A percentile compares a stretch with the other conserved stretches of the same genome.
Conservation (phyloP, 2,329 filamentous ascomycete genomes). For the Epichloe gansuensis region DNA sequence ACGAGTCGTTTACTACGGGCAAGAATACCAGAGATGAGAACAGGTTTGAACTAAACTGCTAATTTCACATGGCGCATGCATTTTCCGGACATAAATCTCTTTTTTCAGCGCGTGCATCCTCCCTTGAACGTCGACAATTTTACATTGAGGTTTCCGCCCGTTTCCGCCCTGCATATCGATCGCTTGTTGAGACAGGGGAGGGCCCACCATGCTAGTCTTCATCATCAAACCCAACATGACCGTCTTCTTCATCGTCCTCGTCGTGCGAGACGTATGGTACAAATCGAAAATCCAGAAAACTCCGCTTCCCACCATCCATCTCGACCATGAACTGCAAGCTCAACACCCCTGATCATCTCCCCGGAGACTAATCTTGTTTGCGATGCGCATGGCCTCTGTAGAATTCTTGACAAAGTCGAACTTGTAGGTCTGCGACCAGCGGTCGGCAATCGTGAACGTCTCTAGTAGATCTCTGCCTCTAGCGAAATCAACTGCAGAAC, state of each 20-base stretch:
- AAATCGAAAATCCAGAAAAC: constrained; percentile 74
- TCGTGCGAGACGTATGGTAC: constrained; percentile 59
- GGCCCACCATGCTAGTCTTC: constrained; percentile 2
- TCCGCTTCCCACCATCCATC: constrained; percentile 55
- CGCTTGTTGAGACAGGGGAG: background rate
- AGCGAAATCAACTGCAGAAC: constrained; percentile 55
- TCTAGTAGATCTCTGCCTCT: constrained; percentile 58
- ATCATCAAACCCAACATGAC: constrained; percentile 1
- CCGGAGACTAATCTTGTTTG: constrained; percentile 83
- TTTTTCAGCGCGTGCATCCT: background rate
- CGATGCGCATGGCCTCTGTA: constrained; percentile 81
- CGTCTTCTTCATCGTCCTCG: constrained; percentile 15
- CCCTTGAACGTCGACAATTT: background rate
- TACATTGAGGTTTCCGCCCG: too few relatives aligned
- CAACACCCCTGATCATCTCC: constrained; percentile 77
- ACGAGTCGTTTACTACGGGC: background rate
- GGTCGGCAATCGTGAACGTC: constrained; percentile 53
- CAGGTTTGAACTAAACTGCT: too few relatives aligned
- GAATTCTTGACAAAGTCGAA: constrained; percentile 80
- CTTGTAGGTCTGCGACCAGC: constrained; percentile 64
- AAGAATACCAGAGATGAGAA: background rate
- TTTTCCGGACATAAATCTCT: background rate
- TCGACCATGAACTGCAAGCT: constrained; percentile 97
- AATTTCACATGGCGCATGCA: too few relatives aligned
- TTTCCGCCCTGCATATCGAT: background rate